These are phyloP conservation scores for Tetracentron sinense DNA, from an alignment of 164 flowering plant species.

Conservation along the genomic window DNA sequence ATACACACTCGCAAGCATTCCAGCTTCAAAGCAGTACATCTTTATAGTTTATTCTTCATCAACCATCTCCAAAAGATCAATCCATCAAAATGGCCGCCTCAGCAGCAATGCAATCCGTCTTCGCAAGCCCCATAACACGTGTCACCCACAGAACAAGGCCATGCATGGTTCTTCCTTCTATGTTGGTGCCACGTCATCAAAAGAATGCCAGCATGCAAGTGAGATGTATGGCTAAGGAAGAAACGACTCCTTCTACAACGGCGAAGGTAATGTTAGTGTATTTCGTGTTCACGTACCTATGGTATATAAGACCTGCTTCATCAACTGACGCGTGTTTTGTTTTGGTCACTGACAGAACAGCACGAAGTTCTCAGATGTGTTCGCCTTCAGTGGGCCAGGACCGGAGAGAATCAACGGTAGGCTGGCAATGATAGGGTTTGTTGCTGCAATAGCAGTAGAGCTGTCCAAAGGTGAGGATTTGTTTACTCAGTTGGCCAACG, in stretches of 20 bases:
- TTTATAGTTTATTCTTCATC: neutral
- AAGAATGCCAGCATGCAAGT: constrained; percentile 7
- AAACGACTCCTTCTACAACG: no score
- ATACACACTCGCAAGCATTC: neutral
- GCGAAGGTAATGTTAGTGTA: neutral
- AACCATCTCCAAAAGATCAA: neutral
- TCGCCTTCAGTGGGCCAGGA: constrained; percentile 59
- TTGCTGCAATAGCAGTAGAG: constrained; percentile 57
- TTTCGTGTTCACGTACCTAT: neutral
- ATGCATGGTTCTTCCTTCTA: neutral
- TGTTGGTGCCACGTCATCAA: neutral
- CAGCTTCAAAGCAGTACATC: neutral
- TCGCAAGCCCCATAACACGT: constrained; percentile 11
- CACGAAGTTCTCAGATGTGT: constrained; percentile 41
- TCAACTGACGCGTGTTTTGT: neutral
- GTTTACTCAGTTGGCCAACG: constrained; percentile 40
- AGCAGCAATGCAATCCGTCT: constrained; percentile 23
- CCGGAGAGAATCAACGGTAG: constrained; percentile 75
- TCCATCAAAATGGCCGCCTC: constrained; percentile 27
- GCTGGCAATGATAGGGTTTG: constrained; percentile 63
- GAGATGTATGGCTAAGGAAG: constrained; percentile 25
- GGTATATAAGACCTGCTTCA: neutral
- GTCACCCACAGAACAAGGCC: neutral
- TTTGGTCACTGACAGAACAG: constrained; percentile 13
- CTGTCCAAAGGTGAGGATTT: constrained; percentile 43